Evolutionary conservation across 2,329 filamentous ascomycete genomes (phyloP).

Genomic region (Orbilia brochopaga): DNA sequence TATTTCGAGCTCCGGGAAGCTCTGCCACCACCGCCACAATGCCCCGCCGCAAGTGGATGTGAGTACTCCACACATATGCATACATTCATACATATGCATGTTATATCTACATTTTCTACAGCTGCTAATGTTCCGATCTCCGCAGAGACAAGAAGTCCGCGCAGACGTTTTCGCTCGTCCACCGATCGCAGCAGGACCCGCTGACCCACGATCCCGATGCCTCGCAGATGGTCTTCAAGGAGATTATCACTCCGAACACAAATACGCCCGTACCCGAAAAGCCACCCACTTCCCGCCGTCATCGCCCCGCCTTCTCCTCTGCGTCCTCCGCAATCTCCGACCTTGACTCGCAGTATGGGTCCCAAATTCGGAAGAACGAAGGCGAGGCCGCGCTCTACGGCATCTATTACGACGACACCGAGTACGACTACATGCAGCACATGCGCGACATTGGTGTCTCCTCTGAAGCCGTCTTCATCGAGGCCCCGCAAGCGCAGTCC

Average conservation of each 20-base stretch:
- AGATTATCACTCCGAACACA: constrained; percentile 60
- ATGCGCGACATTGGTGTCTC: constrained; percentile 78
- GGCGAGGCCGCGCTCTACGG: constrained; percentile 94
- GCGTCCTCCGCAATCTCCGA: constrained; percentile 65
- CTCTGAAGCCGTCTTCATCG: constrained; percentile 82
- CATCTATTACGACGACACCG: constrained; percentile 90
- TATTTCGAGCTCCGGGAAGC: constrained; percentile 31
- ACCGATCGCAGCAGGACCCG: constrained; percentile 96
- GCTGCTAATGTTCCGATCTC: constrained; percentile 4
- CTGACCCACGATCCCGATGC: constrained; percentile 90
- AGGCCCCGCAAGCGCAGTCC: constrained; percentile 66
- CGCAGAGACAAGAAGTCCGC: constrained; percentile 84
- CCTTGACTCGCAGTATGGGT: constrained; percentile 74
- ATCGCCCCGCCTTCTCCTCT: constrained; percentile 37
- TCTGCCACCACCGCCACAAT: constrained; percentile 63
- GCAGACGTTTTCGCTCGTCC: constrained; percentile 90
- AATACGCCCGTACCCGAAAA: constrained; percentile 55
- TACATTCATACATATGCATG: constrained; percentile 10
- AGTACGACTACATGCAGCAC: constrained; percentile 99
- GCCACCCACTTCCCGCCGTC: constrained; percentile 3
- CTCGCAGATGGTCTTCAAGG: constrained; percentile 88
- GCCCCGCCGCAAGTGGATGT: constrained; percentile 79
- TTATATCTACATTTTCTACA: too few relatives aligned
- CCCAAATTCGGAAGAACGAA: constrained; percentile 79
- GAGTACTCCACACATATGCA: constrained; percentile 56